Conservation (phyloP, 106 monocot genomes). For the Posidonia australis region DNA sequence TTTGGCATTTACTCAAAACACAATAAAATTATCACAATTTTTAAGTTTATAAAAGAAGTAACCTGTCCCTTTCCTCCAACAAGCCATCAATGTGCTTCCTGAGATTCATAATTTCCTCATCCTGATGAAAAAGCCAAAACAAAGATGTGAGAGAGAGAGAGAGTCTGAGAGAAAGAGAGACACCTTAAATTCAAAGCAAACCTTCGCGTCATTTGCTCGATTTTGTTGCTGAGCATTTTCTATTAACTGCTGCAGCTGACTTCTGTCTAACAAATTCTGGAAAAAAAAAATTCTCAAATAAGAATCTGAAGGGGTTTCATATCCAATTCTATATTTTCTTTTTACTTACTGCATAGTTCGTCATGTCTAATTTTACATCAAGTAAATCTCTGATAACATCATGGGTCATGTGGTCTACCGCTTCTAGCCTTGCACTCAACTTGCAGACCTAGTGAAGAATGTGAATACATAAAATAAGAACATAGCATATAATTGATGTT, state of each 20-base stretch:
- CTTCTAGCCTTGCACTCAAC: constrained; percentile 54
- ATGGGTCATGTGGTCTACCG: constrained; percentile 75
- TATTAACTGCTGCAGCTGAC: constrained; percentile 39
- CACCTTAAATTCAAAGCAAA: background rate
- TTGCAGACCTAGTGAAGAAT: constrained; percentile 32
- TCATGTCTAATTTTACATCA: constrained; percentile 70
- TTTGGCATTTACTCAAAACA: too few relatives aligned
- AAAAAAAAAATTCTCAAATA: constrained; percentile 4
- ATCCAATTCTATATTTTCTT: background rate
- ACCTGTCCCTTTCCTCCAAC: constrained; percentile 55
- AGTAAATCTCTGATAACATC: constrained; percentile 74
- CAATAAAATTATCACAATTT: too few relatives aligned
- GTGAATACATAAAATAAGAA: background rate
- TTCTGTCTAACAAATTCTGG: constrained; percentile 20
- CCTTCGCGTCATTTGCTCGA: constrained; percentile 37
- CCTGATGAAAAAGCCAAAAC: constrained; percentile 20
- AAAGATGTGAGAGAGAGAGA: background rate
- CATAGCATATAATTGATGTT: too few relatives aligned
- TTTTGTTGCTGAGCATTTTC: constrained; percentile 24
- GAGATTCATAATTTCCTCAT: constrained; percentile 39
- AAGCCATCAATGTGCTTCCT: constrained; percentile 28
- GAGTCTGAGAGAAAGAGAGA: background rate
- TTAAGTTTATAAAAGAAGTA: background rate
- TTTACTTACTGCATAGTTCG: constrained; percentile 60
- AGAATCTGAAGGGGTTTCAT: background rate